A percentile compares a stretch with the other conserved stretches of the same genome.
phyloP scores from a whole-genome alignment of 73 alveolate species.

The Paramecium pentaurelia region DNA sequence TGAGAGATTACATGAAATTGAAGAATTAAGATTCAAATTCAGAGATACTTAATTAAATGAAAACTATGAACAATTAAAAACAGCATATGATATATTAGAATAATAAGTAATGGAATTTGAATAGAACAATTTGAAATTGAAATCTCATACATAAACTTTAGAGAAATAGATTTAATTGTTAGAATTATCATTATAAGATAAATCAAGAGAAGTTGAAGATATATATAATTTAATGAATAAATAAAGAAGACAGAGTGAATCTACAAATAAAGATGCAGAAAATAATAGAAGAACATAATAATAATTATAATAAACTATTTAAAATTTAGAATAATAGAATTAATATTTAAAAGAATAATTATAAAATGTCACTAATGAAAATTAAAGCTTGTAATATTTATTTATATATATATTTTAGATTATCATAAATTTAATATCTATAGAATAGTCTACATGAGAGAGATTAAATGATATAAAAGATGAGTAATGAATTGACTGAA shows the following conservation, averaged over 20 bases:
- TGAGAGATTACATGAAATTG: slow-evolving; percentile 10
- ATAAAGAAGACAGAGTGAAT: slow-evolving; percentile 23
- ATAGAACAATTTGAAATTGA: not conserved
- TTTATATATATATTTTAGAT: not conserved
- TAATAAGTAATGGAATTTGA: not conserved
- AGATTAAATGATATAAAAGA: not conserved
- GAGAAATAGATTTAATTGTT: not conserved
- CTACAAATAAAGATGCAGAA: not conserved
- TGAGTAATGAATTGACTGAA: not conserved
- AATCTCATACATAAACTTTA: not conserved
- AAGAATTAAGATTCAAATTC: not conserved
- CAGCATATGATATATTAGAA: not conserved
- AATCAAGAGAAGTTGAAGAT: not conserved
- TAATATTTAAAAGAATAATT: not conserved
- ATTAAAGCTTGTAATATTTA: not conserved
- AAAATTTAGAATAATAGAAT: not conserved
- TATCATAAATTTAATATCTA: not conserved
- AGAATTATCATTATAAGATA: slow-evolving; percentile 6
- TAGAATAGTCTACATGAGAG: slow-evolving; percentile 12
- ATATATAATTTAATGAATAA: not conserved
- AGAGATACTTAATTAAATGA: not conserved
- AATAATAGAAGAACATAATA: not conserved
- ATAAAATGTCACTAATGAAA: not conserved
- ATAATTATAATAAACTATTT: not conserved
- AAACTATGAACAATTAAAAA: not conserved